phyloP scores from a whole-genome alignment of 176 grass and related monocot genomes.

The Eremochloa ophiuroides region DNA sequence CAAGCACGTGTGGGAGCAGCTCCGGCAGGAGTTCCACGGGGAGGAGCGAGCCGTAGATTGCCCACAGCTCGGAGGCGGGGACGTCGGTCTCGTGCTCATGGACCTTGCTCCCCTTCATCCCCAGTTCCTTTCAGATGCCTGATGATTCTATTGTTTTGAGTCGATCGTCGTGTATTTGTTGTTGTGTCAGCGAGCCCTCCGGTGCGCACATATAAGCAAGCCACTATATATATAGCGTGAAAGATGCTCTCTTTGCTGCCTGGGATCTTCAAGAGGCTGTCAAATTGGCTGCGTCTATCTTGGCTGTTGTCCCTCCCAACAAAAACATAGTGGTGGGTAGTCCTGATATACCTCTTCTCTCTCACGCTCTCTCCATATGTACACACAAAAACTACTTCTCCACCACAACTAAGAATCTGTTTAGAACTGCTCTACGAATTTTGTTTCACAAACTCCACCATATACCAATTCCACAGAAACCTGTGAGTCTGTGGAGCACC shows the following conservation, averaged over 20 bases:
- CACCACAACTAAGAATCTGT: too few relatives aligned
- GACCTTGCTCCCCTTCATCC: slow-evolving; percentile 29
- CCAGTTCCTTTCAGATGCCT: not conserved
- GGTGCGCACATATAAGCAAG: not conserved
- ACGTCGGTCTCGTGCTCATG: slow-evolving; percentile 27
- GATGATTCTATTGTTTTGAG: not conserved
- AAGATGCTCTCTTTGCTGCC: not conserved
- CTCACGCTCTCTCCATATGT: too few relatives aligned
- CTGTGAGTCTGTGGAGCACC: too few relatives aligned
- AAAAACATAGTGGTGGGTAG: too few relatives aligned
- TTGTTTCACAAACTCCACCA: too few relatives aligned
- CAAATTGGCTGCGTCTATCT: too few relatives aligned
- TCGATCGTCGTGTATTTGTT: not conserved
- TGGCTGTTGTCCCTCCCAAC: too few relatives aligned
- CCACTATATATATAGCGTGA: not conserved
- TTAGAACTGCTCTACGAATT: too few relatives aligned
- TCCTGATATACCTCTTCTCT: too few relatives aligned
- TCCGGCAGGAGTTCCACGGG: not conserved
- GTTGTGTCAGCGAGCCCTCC: not conserved
- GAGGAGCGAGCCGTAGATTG: not conserved
- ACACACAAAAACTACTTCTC: too few relatives aligned
- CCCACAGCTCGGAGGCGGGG: slow-evolving; percentile 12
- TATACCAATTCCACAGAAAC: too few relatives aligned
- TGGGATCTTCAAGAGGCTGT: too few relatives aligned
- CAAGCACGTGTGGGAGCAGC: slow-evolving; percentile 1